These are phyloP conservation scores for Irpex rosettiformis DNA, from an alignment of 1,284 basidiomycete genomes.

Conservation along the genomic window DNA sequence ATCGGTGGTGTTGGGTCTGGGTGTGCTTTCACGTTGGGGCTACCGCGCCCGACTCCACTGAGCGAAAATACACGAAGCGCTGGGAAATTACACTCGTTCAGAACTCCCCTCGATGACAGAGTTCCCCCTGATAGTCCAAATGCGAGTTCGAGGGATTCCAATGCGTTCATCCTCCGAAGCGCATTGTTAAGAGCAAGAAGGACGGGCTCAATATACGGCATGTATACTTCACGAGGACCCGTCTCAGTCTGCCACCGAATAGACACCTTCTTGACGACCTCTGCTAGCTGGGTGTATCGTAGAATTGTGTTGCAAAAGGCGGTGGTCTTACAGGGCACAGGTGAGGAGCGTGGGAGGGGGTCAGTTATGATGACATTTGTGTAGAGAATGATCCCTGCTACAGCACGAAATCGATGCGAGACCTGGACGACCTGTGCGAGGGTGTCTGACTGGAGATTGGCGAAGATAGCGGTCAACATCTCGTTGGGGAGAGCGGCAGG, in stretches of 20 bases:
- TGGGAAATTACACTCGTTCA: conserved; percentile 28
- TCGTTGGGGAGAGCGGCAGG: conserved; percentile 50
- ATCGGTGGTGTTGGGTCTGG: conserved; percentile 36
- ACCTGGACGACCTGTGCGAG: conserved; percentile 42
- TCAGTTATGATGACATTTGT: conserved; percentile 47
- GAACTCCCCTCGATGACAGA: conserved; percentile 23
- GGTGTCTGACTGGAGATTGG: conserved; percentile 36
- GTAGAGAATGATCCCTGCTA: conserved; percentile 59
- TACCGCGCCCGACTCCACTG: conserved; percentile 44
- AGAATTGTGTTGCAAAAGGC: conserved; percentile 52
- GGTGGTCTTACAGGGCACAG: conserved; percentile 41
- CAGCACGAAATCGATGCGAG: conserved; percentile 47
- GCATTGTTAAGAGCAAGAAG: conserved; percentile 27
- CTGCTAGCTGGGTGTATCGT: conserved; percentile 40
- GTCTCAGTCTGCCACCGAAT: conserved; percentile 50
- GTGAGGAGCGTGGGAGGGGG: conserved; percentile 37
- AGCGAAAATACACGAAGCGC: conserved; percentile 47
- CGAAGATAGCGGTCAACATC: conserved; percentile 49
- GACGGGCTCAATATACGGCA: conserved; percentile 23
- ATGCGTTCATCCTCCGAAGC: conserved; percentile 37
- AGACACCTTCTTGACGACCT: conserved; percentile 42
- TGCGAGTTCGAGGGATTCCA: conserved; percentile 55
- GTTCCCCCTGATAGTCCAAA: conserved; percentile 36
- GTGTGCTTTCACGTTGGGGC: conserved; percentile 22
- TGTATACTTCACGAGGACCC: conserved; percentile 24